Evolutionary conservation across 2,329 filamentous ascomycete genomes (phyloP).

Genomic region (Rhytidhysteron rufulum): DNA sequence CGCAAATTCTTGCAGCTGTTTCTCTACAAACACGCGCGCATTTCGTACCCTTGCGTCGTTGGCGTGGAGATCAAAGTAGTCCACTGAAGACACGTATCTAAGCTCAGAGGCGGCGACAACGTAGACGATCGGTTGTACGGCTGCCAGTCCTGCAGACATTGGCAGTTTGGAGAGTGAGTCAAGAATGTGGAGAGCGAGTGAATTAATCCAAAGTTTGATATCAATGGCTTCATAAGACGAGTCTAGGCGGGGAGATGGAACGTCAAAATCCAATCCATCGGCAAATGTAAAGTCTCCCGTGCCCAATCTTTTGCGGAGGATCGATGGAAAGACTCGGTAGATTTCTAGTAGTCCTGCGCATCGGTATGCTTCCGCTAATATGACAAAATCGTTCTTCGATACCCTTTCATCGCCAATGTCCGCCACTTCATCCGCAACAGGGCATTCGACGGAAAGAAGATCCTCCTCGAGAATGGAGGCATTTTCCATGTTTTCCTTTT

Average conservation of each 20-base stretch:
- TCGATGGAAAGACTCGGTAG: slow-evolving; percentile 52
- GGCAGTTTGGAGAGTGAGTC: slow-evolving; percentile 48
- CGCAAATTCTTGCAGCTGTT: slow-evolving; percentile 44
- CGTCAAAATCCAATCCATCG: slow-evolving; percentile 4
- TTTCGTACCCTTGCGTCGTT: slow-evolving; percentile 43
- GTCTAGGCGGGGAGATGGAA: slow-evolving; percentile 29
- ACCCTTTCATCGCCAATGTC: slow-evolving; percentile 52
- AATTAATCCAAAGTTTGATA: slow-evolving; percentile 45
- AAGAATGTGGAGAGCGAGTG: slow-evolving; percentile 50
- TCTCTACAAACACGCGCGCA: slow-evolving; percentile 47
- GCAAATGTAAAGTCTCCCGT: slow-evolving; percentile 19
- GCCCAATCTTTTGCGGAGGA: slow-evolving; percentile 43
- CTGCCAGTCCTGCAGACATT: slow-evolving; percentile 51
- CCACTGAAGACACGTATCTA: slow-evolving; percentile 38
- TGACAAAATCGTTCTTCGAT: slow-evolving; percentile 50
- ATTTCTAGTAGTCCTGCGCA: slow-evolving; percentile 52
- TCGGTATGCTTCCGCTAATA: slow-evolving; percentile 52
- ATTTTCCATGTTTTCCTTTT: slow-evolving; percentile 33
- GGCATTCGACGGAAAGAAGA: slow-evolving; percentile 45
- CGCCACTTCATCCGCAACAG: slow-evolving; percentile 44
- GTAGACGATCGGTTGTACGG: slow-evolving; percentile 52
- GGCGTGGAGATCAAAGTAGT: slow-evolving; percentile 36
- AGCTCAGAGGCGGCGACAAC: slow-evolving; percentile 51
- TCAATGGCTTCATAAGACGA: slow-evolving; percentile 29
- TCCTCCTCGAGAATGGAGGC: slow-evolving; percentile 45